Base-by-base conservation (phyloP, 306 rosid species). In the Prosopis cineraria region DNA sequence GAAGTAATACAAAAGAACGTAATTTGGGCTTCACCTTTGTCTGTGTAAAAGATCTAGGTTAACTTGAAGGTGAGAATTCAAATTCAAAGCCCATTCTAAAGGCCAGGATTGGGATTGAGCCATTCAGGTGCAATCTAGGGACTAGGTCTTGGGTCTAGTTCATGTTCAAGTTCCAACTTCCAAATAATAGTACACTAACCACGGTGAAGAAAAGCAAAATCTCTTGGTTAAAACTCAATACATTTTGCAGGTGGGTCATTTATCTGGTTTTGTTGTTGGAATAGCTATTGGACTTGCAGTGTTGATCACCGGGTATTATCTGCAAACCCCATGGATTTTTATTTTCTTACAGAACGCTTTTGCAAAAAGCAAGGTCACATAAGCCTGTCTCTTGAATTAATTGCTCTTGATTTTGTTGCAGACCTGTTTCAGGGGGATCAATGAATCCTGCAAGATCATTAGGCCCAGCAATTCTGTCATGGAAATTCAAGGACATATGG, bases 361-460 rank as follows among this genome's bases (percentile, higher is more conserved):
- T 11, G 19, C 64, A 65, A 24, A 24, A 27, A 11, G 33, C 9
- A 19, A 0, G 53, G 17, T 47, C 11, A 65, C 52, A 9, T 30
- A 16, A 40, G n/a, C 16, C 4, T 31, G 36, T 47, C 19, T 11
- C 6, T 13, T 29, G 10, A 30, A 36, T 20, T 20, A 9, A 39
- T 24, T 73, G 5, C n/a, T 55, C 5, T 74, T 34, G 27, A 2
- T 41, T 73, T 73, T 25, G 65, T 75, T 84, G 77, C 78, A 91
- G 98, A 22, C 93, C 98, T 3, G 84, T 90, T 41, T 94, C 97
- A 22, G 98, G 97, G 52, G 97, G 96, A 72, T 91, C 97, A 68
- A 74, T 93, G 98, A 93, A 91, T 68, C 98, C 98, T 29, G 93
- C 96, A 77, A 91, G 98, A 82, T 93, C 97, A 39, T 50, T 93